These are phyloP conservation scores for Guillardia theta DNA, from an alignment of 78 protist species.

Conservation along the genomic window DNA sequence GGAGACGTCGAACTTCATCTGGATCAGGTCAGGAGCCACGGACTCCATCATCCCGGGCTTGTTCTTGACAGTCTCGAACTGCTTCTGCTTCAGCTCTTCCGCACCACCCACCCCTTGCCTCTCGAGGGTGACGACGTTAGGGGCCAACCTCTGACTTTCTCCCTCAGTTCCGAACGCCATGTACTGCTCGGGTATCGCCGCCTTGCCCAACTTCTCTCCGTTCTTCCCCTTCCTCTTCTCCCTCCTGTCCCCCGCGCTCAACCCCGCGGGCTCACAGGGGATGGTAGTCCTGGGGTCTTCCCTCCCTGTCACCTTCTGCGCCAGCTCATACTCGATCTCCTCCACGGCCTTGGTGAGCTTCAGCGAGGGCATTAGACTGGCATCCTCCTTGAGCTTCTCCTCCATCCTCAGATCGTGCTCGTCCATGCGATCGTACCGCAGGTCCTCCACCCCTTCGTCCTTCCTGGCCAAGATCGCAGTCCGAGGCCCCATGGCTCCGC, in stretches of 20 bases:
- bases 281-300: neutral
- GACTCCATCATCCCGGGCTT: neutral
- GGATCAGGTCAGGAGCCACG: neutral
- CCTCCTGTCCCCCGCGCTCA: neutral
- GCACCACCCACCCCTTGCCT: neutral
- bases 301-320: neutral
- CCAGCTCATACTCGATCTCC: constrained; percentile 1
- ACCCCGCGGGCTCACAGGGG: neutral
- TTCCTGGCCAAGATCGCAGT: constrained; percentile 1
- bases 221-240: neutral
- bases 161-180: constrained; percentile 26
- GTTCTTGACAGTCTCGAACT: neutral
- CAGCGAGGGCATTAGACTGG: neutral
- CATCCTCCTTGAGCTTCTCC: neutral
- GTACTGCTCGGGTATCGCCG: neutral
- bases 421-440: neutral
- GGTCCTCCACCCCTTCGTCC: neutral
- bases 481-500: neutral
- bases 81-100: neutral
- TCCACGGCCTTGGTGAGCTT: neutral
- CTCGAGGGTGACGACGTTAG: neutral
- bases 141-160: neutral
- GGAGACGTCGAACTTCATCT: constrained; percentile 4
- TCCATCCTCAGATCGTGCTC: neutral
- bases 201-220: neutral